These are phyloP conservation scores for Cyclotella sp. DNA, from an alignment of 108 stramenopile genomes.

Conservation along the genomic window DNA sequence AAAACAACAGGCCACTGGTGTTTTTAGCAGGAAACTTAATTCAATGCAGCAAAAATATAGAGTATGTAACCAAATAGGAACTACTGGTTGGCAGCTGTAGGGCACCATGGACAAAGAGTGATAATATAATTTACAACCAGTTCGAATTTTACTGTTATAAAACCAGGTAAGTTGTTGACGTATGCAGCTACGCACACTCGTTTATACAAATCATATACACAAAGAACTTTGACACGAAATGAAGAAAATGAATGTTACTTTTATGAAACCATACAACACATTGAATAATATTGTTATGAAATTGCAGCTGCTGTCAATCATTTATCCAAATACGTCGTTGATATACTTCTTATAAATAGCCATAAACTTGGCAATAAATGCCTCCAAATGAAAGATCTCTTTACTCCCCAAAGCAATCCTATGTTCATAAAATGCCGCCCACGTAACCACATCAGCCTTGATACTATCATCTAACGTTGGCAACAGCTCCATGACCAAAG, in stretches of 20 bases:
- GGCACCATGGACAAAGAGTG: no score
- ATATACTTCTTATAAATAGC: constrained; percentile 94
- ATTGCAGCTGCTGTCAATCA: not conserved
- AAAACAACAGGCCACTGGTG: no score
- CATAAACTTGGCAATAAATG: constrained; percentile 99
- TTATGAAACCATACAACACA: not conserved
- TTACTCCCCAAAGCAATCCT: constrained; percentile 92
- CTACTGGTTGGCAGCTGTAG: no score
- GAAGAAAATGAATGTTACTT: not conserved
- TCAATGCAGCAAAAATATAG: no score
- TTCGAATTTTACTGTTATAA: no score
- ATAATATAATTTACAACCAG: no score
- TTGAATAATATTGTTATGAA: not conserved
- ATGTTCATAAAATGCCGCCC: constrained; percentile 98
- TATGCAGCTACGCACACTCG: no score
- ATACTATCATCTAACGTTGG: constrained; percentile 86
- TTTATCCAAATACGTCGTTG: constrained; percentile 83
- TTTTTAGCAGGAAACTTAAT: no score
- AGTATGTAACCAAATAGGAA: no score
- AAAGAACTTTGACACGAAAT: no score
- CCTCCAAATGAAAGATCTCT: constrained; percentile 99
- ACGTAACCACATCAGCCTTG: constrained; percentile 88
- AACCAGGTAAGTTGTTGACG: no score
- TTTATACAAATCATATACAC: no score
- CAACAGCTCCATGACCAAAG: constrained; percentile 85